phyloP scores from a whole-genome alignment of 768 basidiomycete genomes.

The Lactarius quietus region DNA sequence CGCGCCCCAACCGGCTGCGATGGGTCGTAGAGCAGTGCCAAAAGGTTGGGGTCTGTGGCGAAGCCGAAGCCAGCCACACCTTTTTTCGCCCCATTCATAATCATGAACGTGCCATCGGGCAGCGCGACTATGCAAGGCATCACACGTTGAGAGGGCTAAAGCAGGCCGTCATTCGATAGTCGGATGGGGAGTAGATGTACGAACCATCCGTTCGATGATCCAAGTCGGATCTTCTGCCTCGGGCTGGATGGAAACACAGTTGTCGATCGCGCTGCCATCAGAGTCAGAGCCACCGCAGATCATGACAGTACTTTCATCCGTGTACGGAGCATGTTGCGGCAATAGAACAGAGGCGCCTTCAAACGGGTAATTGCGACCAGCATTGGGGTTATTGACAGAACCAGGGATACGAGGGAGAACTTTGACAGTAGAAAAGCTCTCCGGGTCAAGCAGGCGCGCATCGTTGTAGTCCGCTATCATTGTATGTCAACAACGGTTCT shows the following conservation, averaged over 20 bases:
- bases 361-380: slow-evolving; percentile 73
- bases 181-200: slow-evolving; percentile 25
- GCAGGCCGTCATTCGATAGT: neutral
- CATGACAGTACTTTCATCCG: slow-evolving; percentile 61
- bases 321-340: slow-evolving; percentile 71
- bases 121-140: slow-evolving; percentile 72
- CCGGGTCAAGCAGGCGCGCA: slow-evolving; percentile 68
- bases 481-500: neutral
- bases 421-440: slow-evolving; percentile 56
- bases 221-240: slow-evolving; percentile 60
- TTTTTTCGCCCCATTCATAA: slow-evolving; percentile 68
- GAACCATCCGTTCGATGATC: slow-evolving; percentile 76
- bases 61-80: slow-evolving; percentile 74
- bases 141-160: slow-evolving; percentile 65
- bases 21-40: slow-evolving; percentile 72
- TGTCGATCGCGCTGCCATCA: slow-evolving; percentile 54
- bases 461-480: slow-evolving; percentile 71
- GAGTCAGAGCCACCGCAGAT: slow-evolving; percentile 74
- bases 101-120: slow-evolving; percentile 73
- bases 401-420: slow-evolving; percentile 72
- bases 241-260: slow-evolving; percentile 67
- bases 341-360: slow-evolving; percentile 68
- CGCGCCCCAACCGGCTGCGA: slow-evolving; percentile 53
- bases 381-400: slow-evolving; percentile 65
- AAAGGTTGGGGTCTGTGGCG: slow-evolving; percentile 56